phyloP scores from a whole-genome alignment of 2,329 filamentous ascomycete genomes.

The Fusarium begoniae region DNA sequence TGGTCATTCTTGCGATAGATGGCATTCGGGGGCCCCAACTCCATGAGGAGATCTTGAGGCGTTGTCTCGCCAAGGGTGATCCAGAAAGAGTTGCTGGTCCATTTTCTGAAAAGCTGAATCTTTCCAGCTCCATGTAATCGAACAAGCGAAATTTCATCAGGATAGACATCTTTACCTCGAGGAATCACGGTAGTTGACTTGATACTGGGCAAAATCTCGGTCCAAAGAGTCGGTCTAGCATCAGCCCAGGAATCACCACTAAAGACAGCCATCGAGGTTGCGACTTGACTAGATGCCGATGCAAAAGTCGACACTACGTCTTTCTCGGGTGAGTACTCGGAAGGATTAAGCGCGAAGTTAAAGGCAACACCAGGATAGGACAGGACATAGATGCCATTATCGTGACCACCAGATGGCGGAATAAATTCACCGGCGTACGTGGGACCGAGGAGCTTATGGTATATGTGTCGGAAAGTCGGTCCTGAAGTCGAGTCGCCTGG shows the following conservation, averaged over 20 bases:
- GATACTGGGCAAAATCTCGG: slow-evolving; percentile 75
- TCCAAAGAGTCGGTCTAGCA: slow-evolving; percentile 79
- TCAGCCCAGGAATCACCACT: slow-evolving; percentile 91
- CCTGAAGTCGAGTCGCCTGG: slow-evolving; percentile 56
- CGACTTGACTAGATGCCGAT: slow-evolving; percentile 77
- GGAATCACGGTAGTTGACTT: slow-evolving; percentile 74
- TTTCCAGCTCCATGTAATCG: slow-evolving; percentile 80
- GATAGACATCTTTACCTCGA: slow-evolving; percentile 80
- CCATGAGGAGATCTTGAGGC: slow-evolving; percentile 88
- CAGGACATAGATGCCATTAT: slow-evolving; percentile 81
- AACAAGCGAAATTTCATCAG: slow-evolving; percentile 87
- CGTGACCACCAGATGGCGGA: slow-evolving; percentile 64
- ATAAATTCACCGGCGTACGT: slow-evolving; percentile 95
- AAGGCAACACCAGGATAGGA: slow-evolving; percentile 97
- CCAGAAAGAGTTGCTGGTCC: slow-evolving; percentile 71
- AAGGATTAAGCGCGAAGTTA: slow-evolving; percentile 80
- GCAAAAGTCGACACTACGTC: slow-evolving; percentile 90
- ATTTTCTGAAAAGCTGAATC: slow-evolving; percentile 79
- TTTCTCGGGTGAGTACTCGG: slow-evolving; percentile 76
- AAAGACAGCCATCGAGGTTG: slow-evolving; percentile 90
- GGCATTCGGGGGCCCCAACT: slow-evolving; percentile 91
- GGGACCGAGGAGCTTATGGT: slow-evolving; percentile 90
- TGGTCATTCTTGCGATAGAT: slow-evolving; percentile 93
- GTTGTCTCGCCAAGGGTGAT: slow-evolving; percentile 87
- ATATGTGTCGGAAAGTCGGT: slow-evolving; percentile 87